Conservation (phyloP, 495 filamentous ascomycete genomes). For the Lophiostoma macrostomum region DNA sequence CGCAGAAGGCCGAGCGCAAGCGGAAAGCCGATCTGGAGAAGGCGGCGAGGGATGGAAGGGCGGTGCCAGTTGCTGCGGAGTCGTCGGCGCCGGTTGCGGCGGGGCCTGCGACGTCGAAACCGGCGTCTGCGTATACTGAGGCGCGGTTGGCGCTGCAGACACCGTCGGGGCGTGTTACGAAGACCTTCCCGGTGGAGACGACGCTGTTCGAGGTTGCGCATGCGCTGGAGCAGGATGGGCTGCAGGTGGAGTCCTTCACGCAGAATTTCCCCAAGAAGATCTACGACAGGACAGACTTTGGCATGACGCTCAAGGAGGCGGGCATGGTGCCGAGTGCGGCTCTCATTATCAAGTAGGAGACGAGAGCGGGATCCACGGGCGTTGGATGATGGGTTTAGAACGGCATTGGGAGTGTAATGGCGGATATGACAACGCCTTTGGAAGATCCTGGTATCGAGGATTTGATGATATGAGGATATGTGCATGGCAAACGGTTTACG, state of each 20-base stretch:
- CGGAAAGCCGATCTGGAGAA: constrained; percentile 79
- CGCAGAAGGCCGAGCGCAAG: constrained; percentile 80
- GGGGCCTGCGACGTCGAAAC: constrained; percentile 51
- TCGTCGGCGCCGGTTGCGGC: constrained; percentile 34
- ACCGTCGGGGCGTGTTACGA: constrained; percentile 67
- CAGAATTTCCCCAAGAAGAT: constrained; percentile 85
- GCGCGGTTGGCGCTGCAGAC: constrained; percentile 80
- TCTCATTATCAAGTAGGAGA: constrained; percentile 63
- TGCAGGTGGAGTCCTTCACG: constrained; percentile 67
- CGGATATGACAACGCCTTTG: too few species aligned
- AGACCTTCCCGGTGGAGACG: constrained; percentile 77
- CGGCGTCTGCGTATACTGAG: constrained; percentile 67
- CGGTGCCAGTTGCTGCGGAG: constrained; percentile 40
- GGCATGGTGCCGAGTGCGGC: constrained; percentile 85
- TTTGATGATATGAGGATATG: too few species aligned
- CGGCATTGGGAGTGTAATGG: too few species aligned
- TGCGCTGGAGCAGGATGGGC: constrained; percentile 61
- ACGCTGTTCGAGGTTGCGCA: constrained; percentile 93
- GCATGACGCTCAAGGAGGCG: constrained; percentile 87
- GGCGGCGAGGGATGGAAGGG: constrained; percentile 73
- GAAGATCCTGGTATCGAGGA: too few species aligned
- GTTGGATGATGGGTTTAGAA: too few species aligned
- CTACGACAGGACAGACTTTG: constrained; percentile 76
- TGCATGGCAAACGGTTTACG: too few species aligned
- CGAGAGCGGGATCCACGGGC: neutral